Evolutionary conservation across 257 asterid species (phyloP), one percentile per base, ranked within the genome.

Genomic region (Nicotiana benthamiana): DNA sequence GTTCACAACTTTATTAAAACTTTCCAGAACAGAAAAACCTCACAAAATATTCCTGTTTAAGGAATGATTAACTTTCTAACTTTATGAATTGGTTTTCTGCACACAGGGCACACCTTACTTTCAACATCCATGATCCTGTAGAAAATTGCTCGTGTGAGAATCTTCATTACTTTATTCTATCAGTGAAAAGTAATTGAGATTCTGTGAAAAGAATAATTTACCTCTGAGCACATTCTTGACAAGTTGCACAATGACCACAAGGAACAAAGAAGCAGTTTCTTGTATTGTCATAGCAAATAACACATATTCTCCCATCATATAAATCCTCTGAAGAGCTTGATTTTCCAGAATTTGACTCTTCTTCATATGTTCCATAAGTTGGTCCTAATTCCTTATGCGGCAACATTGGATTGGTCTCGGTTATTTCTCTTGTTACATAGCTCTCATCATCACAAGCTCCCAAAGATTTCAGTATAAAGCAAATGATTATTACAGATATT

Each of bases 241-340:
- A 84, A 10, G 89, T 79, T 15, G 82, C 84, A 32, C 80, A 86
- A 43, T 84, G 89, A 18, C 89, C 89, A 43, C 89, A 86, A 20
- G 87, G 89, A 67, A 86, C 77, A 82, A 86, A 82, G 75, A 84
- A 82, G 78, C 83, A 80, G 68, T 80, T 84, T 20, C 87, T 43
- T 7, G 77, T 54, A 80, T 56, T 68, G 10, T 86, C 87, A 28
- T 82, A 86, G 82, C 89, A 86, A 17, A 86, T 68, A 0, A 77
- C 87, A 60, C 87, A 86, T 10, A 86, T 80, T 48, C 68, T 86
- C 2, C 80, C 81, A 66, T 84, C 86, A 56, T 83, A 79, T 11
- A 81, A 72, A 32, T 75, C 86, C 20, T 80, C 89, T 6, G 81
- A 81, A 13, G 84, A 75, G 66, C 83, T 82, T 16, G 84, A 27